Base-by-base conservation (phyloP, 108 stramenopile genomes). In the Nitzschia sp. region DNA sequence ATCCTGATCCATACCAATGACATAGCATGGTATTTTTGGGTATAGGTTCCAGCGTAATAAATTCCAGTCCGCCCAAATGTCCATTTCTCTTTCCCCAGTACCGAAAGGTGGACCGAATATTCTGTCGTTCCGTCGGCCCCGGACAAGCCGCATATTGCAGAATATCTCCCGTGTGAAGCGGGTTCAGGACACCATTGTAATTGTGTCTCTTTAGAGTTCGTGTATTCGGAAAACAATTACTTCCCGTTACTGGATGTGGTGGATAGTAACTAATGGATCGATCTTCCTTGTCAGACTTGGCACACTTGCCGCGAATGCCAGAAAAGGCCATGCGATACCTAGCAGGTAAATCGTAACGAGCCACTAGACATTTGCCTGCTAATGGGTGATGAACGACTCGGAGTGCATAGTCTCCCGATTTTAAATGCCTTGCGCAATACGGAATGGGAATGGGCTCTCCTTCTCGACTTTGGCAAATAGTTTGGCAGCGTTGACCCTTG, bases 141-240 rank as follows among this genome's bases (percentile, higher is more conserved):
- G 86, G 86, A 74, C 83, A 84, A 0, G 81, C 80, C 2, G 86
- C 86, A 63, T 71, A 87, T 57, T 87, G 86, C 17, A 87, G 48
- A 11, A 87, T 11, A 72, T 87, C 86, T 15, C 86, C 86, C 2
- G 83, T 84, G 25, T 58, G 58, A 28, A 49, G 75, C 28, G 86
- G 86, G 67, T 87, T 87, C 17, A 87, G 56, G 17, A 87, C 86
- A 13, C 86, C 86, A 59, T 87, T 87, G 73, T 87, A 87, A 73
- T 87, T 87, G 55, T 76, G 53, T 1, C 56, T 38, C 68, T 76
- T 78, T 11, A 80, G 35, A 0, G 77, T 86, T 19, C 78, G 27
- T 28, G 72, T 77, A 32, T 69, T 71, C 5, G 70, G 77, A 59
- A 74, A 74, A 30, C 65, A 69, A 45, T 87, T 83, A 27, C 72